Percentiles rank a stretch among this genome's conserved stretches.
Evolutionary conservation across 2,329 filamentous ascomycete genomes (phyloP).

Genomic region (Xylariaceae sp.): DNA sequence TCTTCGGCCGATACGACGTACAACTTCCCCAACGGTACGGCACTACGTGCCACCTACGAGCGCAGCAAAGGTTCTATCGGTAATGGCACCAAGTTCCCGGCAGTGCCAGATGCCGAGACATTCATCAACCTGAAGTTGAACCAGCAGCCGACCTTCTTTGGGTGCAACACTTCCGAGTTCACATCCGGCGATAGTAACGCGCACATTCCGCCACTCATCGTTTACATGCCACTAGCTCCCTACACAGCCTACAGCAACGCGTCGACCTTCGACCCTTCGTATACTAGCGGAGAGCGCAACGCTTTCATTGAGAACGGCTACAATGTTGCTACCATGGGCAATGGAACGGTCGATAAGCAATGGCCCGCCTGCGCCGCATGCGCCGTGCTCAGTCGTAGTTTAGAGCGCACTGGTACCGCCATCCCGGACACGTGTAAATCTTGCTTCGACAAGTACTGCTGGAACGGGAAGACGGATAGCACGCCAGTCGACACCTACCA

Average conservation of each 20-base stretch:
- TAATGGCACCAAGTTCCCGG: slow-evolving; percentile 75
- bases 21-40: slow-evolving; percentile 79
- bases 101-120: slow-evolving; percentile 75
- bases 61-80: slow-evolving; percentile 62
- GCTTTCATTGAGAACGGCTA: slow-evolving; percentile 87
- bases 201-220: slow-evolving; percentile 66
- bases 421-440: slow-evolving; percentile 74
- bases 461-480: slow-evolving; percentile 74
- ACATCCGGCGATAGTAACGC: slow-evolving; percentile 39
- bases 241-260: slow-evolving; percentile 80
- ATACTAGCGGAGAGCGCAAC: slow-evolving; percentile 72
- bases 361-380: slow-evolving; percentile 91
- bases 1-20: slow-evolving; percentile 74
- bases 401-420: slow-evolving; percentile 71
- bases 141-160: slow-evolving; percentile 79
- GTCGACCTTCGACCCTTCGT: slow-evolving; percentile 74
- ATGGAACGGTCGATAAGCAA: slow-evolving; percentile 73
- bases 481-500: slow-evolving; percentile 46
- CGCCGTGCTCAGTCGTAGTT: slow-evolving; percentile 79
- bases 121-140: slow-evolving; percentile 81
- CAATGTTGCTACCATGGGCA: slow-evolving; percentile 81
- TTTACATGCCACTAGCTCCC: slow-evolving; percentile 88
- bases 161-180: slow-evolving; percentile 72
- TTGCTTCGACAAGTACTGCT: slow-evolving; percentile 89
- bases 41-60: slow-evolving; percentile 76